A percentile compares a stretch with the other conserved stretches of the same genome.
Evolutionary conservation across 1,139 yeast genomes (phyloP).

Genomic region (Blastobotrys capitulatus): DNA sequence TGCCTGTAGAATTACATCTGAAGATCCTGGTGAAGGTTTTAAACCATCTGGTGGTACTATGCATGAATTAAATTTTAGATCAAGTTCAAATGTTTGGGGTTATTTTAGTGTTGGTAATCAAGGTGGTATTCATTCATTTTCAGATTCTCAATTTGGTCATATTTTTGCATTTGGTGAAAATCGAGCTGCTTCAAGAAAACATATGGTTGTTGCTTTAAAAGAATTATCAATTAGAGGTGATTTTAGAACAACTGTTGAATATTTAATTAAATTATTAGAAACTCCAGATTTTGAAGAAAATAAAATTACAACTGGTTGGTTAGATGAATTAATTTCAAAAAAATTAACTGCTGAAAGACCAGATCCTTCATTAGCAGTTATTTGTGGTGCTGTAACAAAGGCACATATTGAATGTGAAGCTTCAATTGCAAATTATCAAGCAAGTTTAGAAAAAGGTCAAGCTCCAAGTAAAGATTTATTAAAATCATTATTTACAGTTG

Average conservation of each 20-base stretch:
- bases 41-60: conserved; percentile 97
- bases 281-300: conserved; percentile 96
- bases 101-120: conserved; percentile 95
- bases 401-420: conserved; percentile 80
- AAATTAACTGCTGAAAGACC: conserved; percentile 97
- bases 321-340: conserved; percentile 89
- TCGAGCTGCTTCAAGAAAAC: conserved; percentile 95
- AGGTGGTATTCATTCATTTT: conserved; percentile 95
- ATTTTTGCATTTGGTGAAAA: conserved; percentile 98
- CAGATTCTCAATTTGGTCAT: conserved; percentile 98
- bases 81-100: conserved; percentile 98
- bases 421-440: conserved; percentile 60
- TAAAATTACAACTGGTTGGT: conserved; percentile 97
- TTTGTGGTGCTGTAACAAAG: conserved; percentile 96
- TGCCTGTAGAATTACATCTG: conserved; percentile 97
- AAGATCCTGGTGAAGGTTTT: conserved; percentile 98
- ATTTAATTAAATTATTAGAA: conserved; percentile 87
- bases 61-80: conserved; percentile 93
- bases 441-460: conserved; percentile 88
- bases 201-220: conserved; percentile 97
- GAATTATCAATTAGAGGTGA: conserved; percentile 97
- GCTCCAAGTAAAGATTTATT: conserved; percentile 77
- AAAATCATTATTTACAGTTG: conserved; percentile 85
- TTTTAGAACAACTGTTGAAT: conserved; percentile 95
- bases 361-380: conserved; percentile 80